Conservation (phyloP, 257 asterid species). For the Solanum tarijense region DNA sequence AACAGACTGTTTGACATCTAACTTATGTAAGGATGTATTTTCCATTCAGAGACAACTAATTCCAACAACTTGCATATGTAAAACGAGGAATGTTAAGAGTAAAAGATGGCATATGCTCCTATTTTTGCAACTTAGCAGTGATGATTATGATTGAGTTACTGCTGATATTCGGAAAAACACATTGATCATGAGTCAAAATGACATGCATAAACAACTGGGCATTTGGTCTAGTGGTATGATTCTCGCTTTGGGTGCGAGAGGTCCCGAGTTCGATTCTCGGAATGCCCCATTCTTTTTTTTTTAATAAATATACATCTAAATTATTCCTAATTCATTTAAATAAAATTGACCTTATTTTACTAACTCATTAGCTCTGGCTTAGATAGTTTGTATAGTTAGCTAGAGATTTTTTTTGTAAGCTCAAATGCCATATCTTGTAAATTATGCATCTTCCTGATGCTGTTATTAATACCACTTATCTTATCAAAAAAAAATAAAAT, state of each 20-base stretch:
- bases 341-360: not conserved
- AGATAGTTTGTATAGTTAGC: too few relatives aligned
- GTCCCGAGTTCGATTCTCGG: constrained; percentile 75
- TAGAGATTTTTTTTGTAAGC: too few relatives aligned
- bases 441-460: too few relatives aligned
- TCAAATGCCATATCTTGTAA: too few relatives aligned
- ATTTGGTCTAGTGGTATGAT: constrained; percentile 69
- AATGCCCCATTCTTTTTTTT: constrained; percentile 19
- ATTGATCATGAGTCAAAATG: not conserved
- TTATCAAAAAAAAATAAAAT: too few relatives aligned
- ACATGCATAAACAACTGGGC: not conserved
- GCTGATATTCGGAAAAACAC: not conserved
- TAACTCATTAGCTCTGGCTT: too few relatives aligned
- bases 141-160: not conserved
- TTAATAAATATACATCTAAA: not conserved
- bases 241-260: constrained; percentile 83
- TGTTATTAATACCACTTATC: too few relatives aligned
- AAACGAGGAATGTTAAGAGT: not conserved
- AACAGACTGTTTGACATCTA: not conserved
- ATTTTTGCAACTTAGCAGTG: not conserved
- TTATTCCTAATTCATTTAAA: not conserved
- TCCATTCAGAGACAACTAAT: not conserved
- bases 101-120: not conserved
- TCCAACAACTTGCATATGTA: not conserved
- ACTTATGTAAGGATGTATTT: not conserved